Percentiles rank a stretch among this genome's conserved stretches.
These are phyloP conservation scores for Hydnomerulius pinastri DNA, from an alignment of 768 basidiomycete species.

Conservation along the genomic window DNA sequence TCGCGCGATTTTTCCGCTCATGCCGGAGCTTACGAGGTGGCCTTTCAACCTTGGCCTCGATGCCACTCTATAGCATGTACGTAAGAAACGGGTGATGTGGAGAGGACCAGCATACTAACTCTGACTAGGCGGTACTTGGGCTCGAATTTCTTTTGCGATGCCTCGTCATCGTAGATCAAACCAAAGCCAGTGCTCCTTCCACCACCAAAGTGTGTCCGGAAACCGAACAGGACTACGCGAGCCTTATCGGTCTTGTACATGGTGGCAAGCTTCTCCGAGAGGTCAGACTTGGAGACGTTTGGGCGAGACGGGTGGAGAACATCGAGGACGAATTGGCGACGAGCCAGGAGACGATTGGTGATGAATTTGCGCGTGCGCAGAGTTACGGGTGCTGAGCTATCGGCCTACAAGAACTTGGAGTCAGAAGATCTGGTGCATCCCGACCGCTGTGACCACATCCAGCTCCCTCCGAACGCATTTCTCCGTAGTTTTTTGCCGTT, in stretches of 20 bases:
- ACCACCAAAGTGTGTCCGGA: conserved; percentile 97
- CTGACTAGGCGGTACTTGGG: conserved; percentile 93
- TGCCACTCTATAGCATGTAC: conserved; percentile 52
- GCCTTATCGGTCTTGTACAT: conserved; percentile 93
- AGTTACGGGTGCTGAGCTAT: conserved; percentile 83
- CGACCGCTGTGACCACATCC: conserved; percentile 26
- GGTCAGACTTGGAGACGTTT: conserved; percentile 90
- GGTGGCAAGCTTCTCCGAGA: conserved; percentile 87
- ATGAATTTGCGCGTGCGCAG: conserved; percentile 99
- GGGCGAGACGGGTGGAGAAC: conserved; percentile 94
- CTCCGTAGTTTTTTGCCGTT: conserved; percentile 7
- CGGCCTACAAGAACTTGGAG: conserved; percentile 53
- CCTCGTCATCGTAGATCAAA: conserved; percentile 96
- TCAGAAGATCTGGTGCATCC: conserved; percentile 26
- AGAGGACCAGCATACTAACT: conserved; percentile 51
- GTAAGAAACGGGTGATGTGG: neutral
- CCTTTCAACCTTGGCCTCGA: conserved; percentile 79
- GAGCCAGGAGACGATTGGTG: conserved; percentile 95
- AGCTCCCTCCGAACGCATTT: conserved; percentile 11
- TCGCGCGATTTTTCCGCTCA: conserved; percentile 98
- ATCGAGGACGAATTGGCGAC: conserved; percentile 95
- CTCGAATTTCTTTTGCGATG: conserved; percentile 95
- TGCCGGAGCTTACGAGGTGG: conserved; percentile 97
- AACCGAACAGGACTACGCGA: conserved; percentile 92
- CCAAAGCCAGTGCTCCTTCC: conserved; percentile 97